These are phyloP conservation scores for Neurospora intermedia DNA, from an alignment of 495 filamentous ascomycete species.

Conservation along the genomic window DNA sequence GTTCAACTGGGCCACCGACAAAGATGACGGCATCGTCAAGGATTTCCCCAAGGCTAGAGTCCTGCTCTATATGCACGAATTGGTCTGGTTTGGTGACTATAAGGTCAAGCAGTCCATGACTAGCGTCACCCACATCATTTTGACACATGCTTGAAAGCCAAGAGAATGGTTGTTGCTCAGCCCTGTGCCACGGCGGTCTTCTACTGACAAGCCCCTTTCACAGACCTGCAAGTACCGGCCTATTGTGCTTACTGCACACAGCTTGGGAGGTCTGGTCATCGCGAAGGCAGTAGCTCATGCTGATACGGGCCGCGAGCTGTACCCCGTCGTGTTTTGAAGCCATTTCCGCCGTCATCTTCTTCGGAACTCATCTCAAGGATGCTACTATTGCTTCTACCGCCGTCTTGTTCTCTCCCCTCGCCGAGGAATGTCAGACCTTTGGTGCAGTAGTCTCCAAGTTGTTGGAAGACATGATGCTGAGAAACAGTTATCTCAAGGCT, in stretches of 20 bases:
- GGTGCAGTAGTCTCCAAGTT: conserved; percentile 19
- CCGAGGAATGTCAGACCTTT: conserved; percentile 15
- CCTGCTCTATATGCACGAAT: neutral
- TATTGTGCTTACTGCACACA: conserved; percentile 35
- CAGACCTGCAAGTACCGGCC: neutral
- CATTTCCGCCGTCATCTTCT: conserved; percentile 24
- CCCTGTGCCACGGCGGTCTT: conserved; percentile 11
- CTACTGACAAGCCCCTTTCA: conserved; percentile 12
- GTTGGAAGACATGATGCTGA: conserved; percentile 18
- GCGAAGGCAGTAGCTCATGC: conserved; percentile 20
- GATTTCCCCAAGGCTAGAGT: neutral
- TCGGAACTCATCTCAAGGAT: conserved; percentile 29
- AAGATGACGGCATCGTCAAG: neutral
- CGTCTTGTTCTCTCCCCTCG: conserved; percentile 19
- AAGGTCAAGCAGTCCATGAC: conserved; percentile 3
- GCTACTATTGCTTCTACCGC: conserved; percentile 18
- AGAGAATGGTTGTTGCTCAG: neutral
- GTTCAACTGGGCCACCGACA: neutral
- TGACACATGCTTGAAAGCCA: neutral
- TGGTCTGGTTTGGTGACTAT: neutral
- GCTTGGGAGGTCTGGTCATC: conserved; percentile 54
- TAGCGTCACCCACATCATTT: conserved; percentile 5
- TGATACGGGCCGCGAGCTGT: conserved; percentile 18
- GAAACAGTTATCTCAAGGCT: neutral
- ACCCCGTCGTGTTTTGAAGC: conserved; percentile 26